Percentiles rank a stretch among this genome's conserved stretches.
phyloP scores from a whole-genome alignment of 176 grass and related monocot species.

The Sorghum bicolor region DNA sequence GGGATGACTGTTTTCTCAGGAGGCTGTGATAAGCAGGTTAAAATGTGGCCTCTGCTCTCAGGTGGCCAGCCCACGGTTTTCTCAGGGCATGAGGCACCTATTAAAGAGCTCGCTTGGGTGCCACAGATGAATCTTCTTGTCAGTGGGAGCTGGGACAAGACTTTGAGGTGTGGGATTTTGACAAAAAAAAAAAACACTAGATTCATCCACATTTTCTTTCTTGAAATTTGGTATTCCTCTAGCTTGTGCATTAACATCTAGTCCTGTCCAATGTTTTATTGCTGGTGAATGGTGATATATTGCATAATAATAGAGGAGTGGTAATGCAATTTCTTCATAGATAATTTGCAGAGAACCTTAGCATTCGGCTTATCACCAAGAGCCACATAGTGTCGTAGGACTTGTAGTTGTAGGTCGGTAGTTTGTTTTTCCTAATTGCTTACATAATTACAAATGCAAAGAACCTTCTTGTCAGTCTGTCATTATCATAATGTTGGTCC shows the following conservation, averaged over 20 bases:
- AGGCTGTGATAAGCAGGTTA: constrained; percentile 78
- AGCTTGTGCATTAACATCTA: neutral
- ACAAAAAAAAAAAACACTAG: neutral
- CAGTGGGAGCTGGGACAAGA: constrained; percentile 90
- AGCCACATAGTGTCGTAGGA: neutral
- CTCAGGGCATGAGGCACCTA: constrained; percentile 63
- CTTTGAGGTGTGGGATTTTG: constrained; percentile 47
- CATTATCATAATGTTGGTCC: neutral
- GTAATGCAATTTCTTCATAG: neutral
- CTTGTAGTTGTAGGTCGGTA: neutral
- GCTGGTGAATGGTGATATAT: neutral
- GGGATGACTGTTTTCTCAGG: constrained; percentile 69
- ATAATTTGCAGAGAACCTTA: constrained; percentile 14
- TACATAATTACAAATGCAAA: neutral
- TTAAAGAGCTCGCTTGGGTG: constrained; percentile 82
- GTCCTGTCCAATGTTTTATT: neutral
- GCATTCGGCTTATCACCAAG: constrained; percentile 20
- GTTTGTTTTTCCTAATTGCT: neutral
- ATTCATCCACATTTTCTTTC: neutral
- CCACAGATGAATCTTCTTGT: constrained; percentile 83
- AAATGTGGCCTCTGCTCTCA: constrained; percentile 83
- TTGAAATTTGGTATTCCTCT: neutral
- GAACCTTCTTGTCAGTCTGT: neutral
- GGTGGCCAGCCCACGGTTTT: constrained; percentile 66
- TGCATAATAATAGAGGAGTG: neutral